Base-by-base conservation (phyloP, 306 rosid species). In the Rubus idaeus region DNA sequence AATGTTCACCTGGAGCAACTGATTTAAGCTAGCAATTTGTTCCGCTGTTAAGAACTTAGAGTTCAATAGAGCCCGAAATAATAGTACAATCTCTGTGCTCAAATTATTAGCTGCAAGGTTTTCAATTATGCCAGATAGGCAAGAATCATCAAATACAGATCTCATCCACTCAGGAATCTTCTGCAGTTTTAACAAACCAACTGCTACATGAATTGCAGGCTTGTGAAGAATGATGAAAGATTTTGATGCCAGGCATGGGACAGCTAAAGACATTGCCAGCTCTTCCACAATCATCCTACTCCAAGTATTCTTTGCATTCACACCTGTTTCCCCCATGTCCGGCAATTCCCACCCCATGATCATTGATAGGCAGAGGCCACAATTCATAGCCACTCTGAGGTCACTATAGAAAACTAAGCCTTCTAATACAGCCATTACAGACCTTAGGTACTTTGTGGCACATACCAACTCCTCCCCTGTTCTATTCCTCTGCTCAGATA, bases 211-310 rank as follows among this genome's bases (percentile, higher is more conserved):
- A 72, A 90, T 69, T 73, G 89, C 89, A 71, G 98, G 91, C 74
- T 80, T 87, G 82, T 86, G 88, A 67, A 83, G 78, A 49, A 70
- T 75, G 63, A 75, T 72, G 77, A 82, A 81, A 65, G 94, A 82
- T 62, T 83, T 89, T 74, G 94, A 87, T 53, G 89, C 82, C 60
- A 91, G 69, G 76, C 87, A 83, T 6, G 96, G 93, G 86, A 86
- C 82, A 41, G 91, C 92, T 70, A 95, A 73, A 62, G 91, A 90
- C 71, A 85, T 78, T 67, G 91, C 82, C 80, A 91, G 85, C 84
- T 92, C 98, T 85, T 92, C 98, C 55, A 88, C 85, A 56, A 95
- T 89, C 84, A 95, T 75, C 86, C 96, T 87, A 76, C 86, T 83
- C 97, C 97, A 95, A 58, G 80, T 82, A 71, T 83, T 82, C 42